A percentile compares a stretch with the other conserved stretches of the same genome.
phyloP scores from a whole-genome alignment of 345 rosid species.

The Corchorus capsularis region DNA sequence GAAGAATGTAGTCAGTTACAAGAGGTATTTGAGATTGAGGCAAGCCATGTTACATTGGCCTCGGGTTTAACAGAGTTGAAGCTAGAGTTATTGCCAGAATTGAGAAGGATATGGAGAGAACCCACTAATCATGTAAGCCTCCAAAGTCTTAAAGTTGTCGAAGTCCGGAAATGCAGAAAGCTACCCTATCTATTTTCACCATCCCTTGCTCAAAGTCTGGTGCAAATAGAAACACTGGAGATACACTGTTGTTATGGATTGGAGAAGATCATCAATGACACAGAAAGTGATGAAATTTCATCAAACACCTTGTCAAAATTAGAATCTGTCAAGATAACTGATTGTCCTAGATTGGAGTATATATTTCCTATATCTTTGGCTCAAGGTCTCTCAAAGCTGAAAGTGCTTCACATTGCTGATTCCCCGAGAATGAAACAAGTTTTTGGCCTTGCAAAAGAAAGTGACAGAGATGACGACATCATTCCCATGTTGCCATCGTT shows the following conservation, averaged over 20 bases:
- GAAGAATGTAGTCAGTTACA: no score
- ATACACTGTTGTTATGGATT: neutral
- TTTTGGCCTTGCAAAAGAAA: neutral
- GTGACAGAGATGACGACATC: neutral
- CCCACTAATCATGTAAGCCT: neutral
- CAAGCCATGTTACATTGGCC: neutral
- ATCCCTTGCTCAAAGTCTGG: neutral
- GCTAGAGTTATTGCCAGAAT: neutral
- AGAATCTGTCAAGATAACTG: neutral
- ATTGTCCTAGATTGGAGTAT: neutral
- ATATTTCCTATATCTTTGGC: neutral
- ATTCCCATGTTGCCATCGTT: neutral
- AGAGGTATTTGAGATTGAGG: no score
- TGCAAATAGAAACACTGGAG: neutral
- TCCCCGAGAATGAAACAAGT: neutral
- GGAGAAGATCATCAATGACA: neutral
- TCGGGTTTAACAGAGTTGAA: neutral
- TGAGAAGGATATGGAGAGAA: neutral
- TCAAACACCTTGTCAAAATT: neutral
- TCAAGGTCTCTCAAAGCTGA: neutral
- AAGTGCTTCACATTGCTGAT: neutral
- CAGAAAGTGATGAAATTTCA: no score
- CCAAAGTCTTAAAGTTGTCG: neutral
- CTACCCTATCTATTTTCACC: neutral
- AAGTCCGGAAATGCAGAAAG: neutral